A percentile compares a stretch with the other conserved stretches of the same genome.
phyloP scores from a whole-genome alignment of 768 basidiomycete species.

The Daedalea quercina region DNA sequence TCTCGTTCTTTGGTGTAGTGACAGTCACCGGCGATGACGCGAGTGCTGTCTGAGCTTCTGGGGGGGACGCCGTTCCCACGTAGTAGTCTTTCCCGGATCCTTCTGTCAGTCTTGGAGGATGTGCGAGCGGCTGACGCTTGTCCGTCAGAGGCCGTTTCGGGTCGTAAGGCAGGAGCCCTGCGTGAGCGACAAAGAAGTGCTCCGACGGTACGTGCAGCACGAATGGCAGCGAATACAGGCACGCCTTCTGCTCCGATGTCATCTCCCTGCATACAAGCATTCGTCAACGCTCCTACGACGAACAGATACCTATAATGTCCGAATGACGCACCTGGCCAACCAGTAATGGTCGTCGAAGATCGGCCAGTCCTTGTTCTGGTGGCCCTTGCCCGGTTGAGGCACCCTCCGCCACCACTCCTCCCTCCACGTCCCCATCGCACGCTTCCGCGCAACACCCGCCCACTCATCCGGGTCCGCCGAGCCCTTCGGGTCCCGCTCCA shows the following conservation, averaged over 20 bases:
- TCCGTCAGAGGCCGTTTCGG: conserved; percentile 44
- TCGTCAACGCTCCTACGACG: conserved; percentile 1
- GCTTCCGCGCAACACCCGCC: conserved; percentile 28
- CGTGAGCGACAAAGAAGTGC: conserved; percentile 78
- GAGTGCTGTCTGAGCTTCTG: conserved; percentile 4
- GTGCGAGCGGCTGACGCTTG: conserved; percentile 65
- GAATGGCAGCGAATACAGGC: conserved; percentile 70
- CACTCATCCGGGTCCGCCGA: conserved; percentile 33
- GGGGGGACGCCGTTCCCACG: neutral
- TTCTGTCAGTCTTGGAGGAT: conserved; percentile 36
- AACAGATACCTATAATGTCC: conserved; percentile 5
- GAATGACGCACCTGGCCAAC: conserved; percentile 51
- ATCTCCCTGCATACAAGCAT: conserved; percentile 34
- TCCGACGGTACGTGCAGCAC: conserved; percentile 67
- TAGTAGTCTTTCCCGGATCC: neutral
- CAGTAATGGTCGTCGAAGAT: conserved; percentile 73
- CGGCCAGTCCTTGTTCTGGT: conserved; percentile 48
- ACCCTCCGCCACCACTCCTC: conserved; percentile 27
- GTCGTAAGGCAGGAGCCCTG: conserved; percentile 72
- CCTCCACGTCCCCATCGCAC: conserved; percentile 20
- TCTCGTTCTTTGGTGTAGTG: neutral
- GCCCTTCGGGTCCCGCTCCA: conserved; percentile 24
- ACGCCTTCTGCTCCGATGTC: conserved; percentile 56
- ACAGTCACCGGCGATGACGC: neutral
- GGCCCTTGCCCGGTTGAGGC: conserved; percentile 20